phyloP scores from a whole-genome alignment of 2,329 filamentous ascomycete genomes.

The Claviceps fusiformis region DNA sequence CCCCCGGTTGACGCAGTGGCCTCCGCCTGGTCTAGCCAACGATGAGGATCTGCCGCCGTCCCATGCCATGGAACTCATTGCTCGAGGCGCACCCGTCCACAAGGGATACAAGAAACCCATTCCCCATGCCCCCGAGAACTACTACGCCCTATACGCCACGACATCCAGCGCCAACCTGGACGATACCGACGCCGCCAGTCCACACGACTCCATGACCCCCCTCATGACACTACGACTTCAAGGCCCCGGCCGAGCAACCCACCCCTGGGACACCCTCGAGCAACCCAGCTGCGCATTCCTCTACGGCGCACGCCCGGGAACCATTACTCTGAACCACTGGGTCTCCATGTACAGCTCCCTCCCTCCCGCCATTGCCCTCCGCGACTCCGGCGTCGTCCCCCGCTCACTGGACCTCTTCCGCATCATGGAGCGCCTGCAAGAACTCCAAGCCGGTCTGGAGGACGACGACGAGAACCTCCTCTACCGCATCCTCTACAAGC shows the following conservation, averaged over 20 bases:
- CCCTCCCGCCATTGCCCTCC: conserved; percentile 41
- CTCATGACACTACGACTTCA: conserved; percentile 41
- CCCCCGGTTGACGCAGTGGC: conserved; percentile 30
- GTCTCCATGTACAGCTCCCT: conserved; percentile 42
- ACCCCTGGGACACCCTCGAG: conserved; percentile 59
- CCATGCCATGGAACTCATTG: conserved; percentile 43
- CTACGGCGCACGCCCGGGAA: conserved; percentile 53
- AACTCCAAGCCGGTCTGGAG: conserved; percentile 41
- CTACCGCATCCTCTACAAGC: conserved; percentile 52
- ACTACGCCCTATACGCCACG: conserved; percentile 42
- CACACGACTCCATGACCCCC: conserved; percentile 43
- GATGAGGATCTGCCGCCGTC: conserved; percentile 37
- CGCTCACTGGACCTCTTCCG: conserved; percentile 44
- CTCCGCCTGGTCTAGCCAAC: conserved; percentile 35
- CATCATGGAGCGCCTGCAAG: conserved; percentile 45
- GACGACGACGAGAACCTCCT: conserved; percentile 44
- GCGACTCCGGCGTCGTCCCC: conserved; percentile 44
- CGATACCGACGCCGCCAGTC: conserved; percentile 33
- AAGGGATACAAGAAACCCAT: conserved; percentile 40
- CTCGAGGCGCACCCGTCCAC: conserved; percentile 42
- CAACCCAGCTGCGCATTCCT: conserved; percentile 59
- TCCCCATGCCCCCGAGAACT: conserved; percentile 40
- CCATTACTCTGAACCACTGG: conserved; percentile 60
- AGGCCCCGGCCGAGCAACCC: conserved; percentile 25
- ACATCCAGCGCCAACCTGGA: conserved; percentile 28